phyloP scores from a whole-genome alignment of 345 rosid genomes.

The Eutrema yunnanense region DNA sequence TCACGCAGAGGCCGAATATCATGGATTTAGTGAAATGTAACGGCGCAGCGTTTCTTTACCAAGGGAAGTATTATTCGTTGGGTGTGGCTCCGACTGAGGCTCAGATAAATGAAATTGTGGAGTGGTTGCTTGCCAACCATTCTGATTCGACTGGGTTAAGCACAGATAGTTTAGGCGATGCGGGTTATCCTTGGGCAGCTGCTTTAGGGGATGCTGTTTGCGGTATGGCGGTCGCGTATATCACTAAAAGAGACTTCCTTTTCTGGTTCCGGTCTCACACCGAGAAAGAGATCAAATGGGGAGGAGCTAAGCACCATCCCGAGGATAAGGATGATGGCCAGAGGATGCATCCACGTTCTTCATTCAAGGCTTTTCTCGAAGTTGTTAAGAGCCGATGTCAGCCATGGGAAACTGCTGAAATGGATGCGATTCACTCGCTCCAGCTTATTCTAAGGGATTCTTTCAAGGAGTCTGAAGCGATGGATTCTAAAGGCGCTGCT shows the following conservation, averaged over 20 bases:
- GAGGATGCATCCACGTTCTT: constrained; percentile 93
- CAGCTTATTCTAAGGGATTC: constrained; percentile 93
- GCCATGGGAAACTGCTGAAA: constrained; percentile 93
- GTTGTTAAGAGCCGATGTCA: constrained; percentile 89
- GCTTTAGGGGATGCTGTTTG: constrained; percentile 89
- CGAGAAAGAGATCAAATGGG: constrained; percentile 94
- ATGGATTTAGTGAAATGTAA: constrained; percentile 95
- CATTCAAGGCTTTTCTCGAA: constrained; percentile 93
- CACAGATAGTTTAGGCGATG: constrained; percentile 87
- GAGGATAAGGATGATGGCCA: constrained; percentile 92
- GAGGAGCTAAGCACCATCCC: constrained; percentile 98
- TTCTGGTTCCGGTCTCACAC: constrained; percentile 98
- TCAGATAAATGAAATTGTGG: constrained; percentile 75
- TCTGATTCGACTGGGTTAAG: constrained; percentile 92
- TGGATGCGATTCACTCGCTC: constrained; percentile 96
- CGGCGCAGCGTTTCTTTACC: constrained; percentile 87
- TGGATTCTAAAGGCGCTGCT: constrained; percentile 56
- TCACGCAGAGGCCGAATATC: constrained; percentile 86
- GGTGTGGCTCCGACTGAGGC: constrained; percentile 85
- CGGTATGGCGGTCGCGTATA: constrained; percentile 95
- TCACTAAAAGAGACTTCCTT: constrained; percentile 69
- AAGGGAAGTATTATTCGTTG: constrained; percentile 56
- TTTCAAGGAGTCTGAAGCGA: constrained; percentile 62
- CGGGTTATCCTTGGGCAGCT: constrained; percentile 80
- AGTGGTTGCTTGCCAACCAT: constrained; percentile 76